These are phyloP conservation scores for Quillaja saponaria DNA, from an alignment of 306 rosid genomes.

Conservation along the genomic window DNA sequence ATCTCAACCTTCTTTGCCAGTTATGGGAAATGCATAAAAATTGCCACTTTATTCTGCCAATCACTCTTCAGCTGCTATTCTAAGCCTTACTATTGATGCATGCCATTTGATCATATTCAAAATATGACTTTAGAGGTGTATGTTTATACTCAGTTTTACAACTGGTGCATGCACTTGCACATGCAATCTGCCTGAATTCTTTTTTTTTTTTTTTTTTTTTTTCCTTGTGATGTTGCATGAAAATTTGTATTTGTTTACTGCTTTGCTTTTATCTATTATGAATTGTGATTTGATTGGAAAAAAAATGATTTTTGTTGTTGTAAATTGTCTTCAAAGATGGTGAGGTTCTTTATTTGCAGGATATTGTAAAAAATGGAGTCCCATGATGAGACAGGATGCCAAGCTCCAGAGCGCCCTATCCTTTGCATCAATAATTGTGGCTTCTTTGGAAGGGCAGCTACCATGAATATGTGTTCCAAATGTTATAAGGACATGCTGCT, in stretches of 20 bases:
- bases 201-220: too few species aligned
- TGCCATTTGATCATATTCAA: background rate
- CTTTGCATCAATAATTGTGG: conserved; percentile 78
- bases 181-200: background rate
- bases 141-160: background rate
- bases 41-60: too few species aligned
- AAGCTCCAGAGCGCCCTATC: conserved; percentile 66
- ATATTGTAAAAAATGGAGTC: conserved; percentile 59
- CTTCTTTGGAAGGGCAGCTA: conserved; percentile 74
- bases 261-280: background rate
- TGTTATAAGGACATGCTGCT: conserved; percentile 74
- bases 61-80: too few species aligned
- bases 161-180: background rate
- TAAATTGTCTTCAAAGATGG: conserved; percentile 3
- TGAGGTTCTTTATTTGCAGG: conserved; percentile 39
- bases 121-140: background rate
- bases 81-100: background rate
- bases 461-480: conserved; percentile 87
- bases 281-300: background rate
- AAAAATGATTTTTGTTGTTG: background rate
- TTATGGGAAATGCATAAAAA: too few species aligned
- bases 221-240: background rate
- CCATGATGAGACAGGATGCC: conserved; percentile 77
- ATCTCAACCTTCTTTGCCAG: too few species aligned
- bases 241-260: background rate